Evolutionary conservation across 768 basidiomycete species (phyloP).

Genomic region (Pleurotus cornucopiae): DNA sequence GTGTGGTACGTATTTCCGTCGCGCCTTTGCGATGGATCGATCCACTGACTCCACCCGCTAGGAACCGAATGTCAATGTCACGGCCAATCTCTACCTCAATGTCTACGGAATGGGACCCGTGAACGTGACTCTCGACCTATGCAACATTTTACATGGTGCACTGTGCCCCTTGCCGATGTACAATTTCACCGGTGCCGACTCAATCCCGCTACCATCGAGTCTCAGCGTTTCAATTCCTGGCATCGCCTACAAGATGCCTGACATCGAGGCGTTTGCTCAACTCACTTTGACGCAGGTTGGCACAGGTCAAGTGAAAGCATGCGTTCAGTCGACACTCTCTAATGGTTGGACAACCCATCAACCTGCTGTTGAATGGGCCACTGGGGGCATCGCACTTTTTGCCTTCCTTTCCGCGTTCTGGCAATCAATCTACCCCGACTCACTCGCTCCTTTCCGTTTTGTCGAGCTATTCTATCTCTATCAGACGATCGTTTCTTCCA

Average conservation of each 20-base stretch:
- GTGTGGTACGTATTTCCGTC: slow-evolving; percentile 57
- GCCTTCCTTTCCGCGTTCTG: slow-evolving; percentile 60
- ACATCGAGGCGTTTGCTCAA: slow-evolving; percentile 87
- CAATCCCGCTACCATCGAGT: slow-evolving; percentile 58
- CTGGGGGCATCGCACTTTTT: slow-evolving; percentile 61
- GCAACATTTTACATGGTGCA: slow-evolving; percentile 69
- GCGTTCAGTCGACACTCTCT: slow-evolving; percentile 86
- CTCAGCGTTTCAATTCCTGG: slow-evolving; percentile 63
- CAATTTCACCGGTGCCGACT: slow-evolving; percentile 83
- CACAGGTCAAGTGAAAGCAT: slow-evolving; percentile 76
- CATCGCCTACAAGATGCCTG: slow-evolving; percentile 84
- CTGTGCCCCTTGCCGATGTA: slow-evolving; percentile 81
- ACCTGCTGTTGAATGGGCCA: slow-evolving; percentile 71
- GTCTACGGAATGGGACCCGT: slow-evolving; percentile 84
- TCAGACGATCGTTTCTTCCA: slow-evolving; percentile 79
- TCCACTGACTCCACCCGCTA: slow-evolving; percentile 18
- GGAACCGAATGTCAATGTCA: slow-evolving; percentile 75
- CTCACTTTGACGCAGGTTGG: slow-evolving; percentile 65
- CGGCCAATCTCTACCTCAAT: slow-evolving; percentile 77
- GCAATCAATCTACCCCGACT: slow-evolving; percentile 48
- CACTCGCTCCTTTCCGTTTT: slow-evolving; percentile 70
- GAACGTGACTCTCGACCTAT: slow-evolving; percentile 86
- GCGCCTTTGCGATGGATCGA: too few relatives aligned
- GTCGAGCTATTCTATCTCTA: slow-evolving; percentile 80
- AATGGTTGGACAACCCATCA: slow-evolving; percentile 87